Evolutionary conservation across 1,139 yeast genomes (phyloP).

Genomic region (Blastobotrys buckinghamii): DNA sequence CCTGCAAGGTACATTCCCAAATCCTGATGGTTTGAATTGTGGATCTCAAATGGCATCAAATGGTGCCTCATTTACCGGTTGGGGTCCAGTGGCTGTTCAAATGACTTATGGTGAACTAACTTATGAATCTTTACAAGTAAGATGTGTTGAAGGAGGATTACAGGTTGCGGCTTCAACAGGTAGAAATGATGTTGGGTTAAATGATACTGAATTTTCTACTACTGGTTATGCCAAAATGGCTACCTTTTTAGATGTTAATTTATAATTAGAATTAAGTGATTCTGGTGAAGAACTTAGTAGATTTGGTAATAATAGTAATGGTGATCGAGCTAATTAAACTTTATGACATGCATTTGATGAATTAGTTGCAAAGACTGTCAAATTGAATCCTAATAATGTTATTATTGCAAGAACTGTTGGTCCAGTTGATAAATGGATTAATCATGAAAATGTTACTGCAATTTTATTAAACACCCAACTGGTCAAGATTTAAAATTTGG

Average conservation of each 20-base stretch:
- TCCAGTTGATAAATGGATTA: conserved; percentile 55
- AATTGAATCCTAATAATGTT: conserved; percentile 47
- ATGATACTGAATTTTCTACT: not conserved
- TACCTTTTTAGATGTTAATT: conserved; percentile 46
- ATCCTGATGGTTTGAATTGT: conserved; percentile 9
- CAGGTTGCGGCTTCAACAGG: conserved; percentile 34
- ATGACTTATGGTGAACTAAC: conserved; percentile 54
- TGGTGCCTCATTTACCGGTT: conserved; percentile 19
- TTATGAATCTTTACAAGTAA: conserved; percentile 29
- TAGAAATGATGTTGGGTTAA: not conserved
- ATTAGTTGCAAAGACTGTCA: conserved; percentile 45
- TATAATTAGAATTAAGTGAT: conserved; percentile 42
- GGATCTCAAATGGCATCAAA: conserved; percentile 2
- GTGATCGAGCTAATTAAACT: conserved; percentile 51
- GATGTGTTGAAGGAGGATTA: conserved; percentile 20
- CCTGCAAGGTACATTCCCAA: conserved; percentile 3
- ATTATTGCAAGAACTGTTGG: conserved; percentile 58
- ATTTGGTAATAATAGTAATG: conserved; percentile 28
- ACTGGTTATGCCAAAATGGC: not conserved
- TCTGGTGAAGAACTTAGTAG: conserved; percentile 3
- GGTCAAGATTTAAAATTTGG: conserved; percentile 57
- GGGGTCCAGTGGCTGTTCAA: conserved; percentile 48
- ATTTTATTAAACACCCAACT: conserved; percentile 49
- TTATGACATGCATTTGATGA: conserved; percentile 59
- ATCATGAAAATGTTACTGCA: conserved; percentile 51